Evolutionary conservation across 1,139 yeast species (phyloP).

Genomic region (Diutina ranongensis): DNA sequence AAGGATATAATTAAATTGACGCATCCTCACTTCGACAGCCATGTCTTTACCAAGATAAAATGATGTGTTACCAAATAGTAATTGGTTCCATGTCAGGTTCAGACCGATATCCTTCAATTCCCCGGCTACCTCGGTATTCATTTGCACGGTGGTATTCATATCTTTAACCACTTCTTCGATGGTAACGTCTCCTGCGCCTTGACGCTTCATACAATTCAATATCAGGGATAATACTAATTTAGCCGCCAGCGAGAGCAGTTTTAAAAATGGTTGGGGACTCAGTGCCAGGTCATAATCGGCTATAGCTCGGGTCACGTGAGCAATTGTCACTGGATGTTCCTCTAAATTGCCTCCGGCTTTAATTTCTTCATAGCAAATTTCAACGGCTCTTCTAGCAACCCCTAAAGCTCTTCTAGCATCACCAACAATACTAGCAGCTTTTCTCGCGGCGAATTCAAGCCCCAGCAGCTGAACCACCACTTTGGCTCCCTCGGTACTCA

Average conservation of each 20-base stretch:
- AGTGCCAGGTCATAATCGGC: constrained; percentile 76
- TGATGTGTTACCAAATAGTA: neutral
- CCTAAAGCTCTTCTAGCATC: constrained; percentile 92
- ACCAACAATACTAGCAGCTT: constrained; percentile 93
- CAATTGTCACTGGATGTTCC: constrained; percentile 38
- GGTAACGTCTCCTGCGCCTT: constrained; percentile 60
- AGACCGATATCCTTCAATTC: neutral
- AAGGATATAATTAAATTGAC: neutral
- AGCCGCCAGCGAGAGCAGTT: constrained; percentile 51
- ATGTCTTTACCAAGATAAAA: neutral
- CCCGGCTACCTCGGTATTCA: constrained; percentile 13
- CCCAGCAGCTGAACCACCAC: constrained; percentile 61
- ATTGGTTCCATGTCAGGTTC: neutral
- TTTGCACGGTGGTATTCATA: constrained; percentile 31
- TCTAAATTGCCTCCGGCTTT: constrained; percentile 13
- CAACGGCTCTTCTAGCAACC: constrained; percentile 84
- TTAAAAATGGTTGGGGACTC: constrained; percentile 38
- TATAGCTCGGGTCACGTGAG: constrained; percentile 67
- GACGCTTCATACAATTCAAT: constrained; percentile 50
- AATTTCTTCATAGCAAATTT: constrained; percentile 63
- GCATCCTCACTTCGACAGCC: neutral
- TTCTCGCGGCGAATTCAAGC: constrained; percentile 81
- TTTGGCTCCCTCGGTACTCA: constrained; percentile 17
- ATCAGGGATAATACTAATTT: constrained; percentile 65
- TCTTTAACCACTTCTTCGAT: constrained; percentile 77